phyloP scores from a whole-genome alignment of 2,329 filamentous ascomycete species.

The Claviceps sp. region DNA sequence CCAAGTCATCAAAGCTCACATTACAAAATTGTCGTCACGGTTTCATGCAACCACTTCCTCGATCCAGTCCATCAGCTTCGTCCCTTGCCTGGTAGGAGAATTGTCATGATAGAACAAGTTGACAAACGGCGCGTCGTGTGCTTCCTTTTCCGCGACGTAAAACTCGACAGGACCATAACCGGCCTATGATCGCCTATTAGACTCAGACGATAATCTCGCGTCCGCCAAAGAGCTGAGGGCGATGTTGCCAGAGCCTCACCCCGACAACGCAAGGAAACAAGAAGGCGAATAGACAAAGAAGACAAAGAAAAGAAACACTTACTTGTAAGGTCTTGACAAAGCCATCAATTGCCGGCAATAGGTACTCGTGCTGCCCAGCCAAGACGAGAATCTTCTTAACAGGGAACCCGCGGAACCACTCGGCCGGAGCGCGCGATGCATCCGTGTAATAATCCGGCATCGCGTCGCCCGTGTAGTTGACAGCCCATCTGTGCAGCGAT shows the following conservation, averaged over 20 bases:
- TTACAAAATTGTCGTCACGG: neutral
- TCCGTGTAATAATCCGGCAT: conserved; percentile 10
- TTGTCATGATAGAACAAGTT: conserved; percentile 7
- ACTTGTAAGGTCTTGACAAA: conserved; percentile 10
- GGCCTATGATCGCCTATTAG: neutral
- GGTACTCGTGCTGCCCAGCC: conserved; percentile 9
- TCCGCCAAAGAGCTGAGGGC: neutral
- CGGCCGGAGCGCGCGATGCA: conserved; percentile 7
- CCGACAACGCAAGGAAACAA: neutral
- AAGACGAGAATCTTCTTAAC: conserved; percentile 8
- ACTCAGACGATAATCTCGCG: neutral
- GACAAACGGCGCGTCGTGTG: conserved; percentile 10
- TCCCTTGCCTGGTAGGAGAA: conserved; percentile 9
- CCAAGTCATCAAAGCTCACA: neutral
- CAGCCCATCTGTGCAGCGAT: conserved; percentile 4
- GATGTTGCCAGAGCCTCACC: neutral
- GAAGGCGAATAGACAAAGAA: neutral
- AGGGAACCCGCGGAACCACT: conserved; percentile 9
- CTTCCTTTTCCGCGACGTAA: conserved; percentile 8
- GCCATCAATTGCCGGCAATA: conserved; percentile 8
- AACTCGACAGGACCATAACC: conserved; percentile 8
- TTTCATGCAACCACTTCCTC: conserved; percentile 1
- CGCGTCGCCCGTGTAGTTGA: conserved; percentile 6
- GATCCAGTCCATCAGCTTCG: conserved; percentile 10
- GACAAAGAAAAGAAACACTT: neutral